A percentile compares a stretch with the other conserved stretches of the same genome.
Conservation (phyloP, 2,329 filamentous ascomycete genomes). For the Xylariaceae sp. region DNA sequence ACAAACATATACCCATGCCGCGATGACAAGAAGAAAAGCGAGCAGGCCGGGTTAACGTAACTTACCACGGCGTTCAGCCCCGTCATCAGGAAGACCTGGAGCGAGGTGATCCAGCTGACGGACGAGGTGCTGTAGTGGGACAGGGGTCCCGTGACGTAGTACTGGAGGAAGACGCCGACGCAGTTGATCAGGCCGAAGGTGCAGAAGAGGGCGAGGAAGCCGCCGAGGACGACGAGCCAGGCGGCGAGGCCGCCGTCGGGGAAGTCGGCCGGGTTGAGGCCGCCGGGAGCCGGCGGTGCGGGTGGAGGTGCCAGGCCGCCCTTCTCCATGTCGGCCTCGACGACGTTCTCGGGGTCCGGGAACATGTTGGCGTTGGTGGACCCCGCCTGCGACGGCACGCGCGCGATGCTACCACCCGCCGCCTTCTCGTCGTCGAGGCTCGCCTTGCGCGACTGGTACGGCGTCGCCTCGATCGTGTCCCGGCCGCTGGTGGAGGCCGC, state of each 20-base stretch:
- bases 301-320: constrained; percentile 13
- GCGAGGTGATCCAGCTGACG: constrained; percentile 60
- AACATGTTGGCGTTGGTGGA: constrained; percentile 24
- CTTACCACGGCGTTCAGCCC: constrained; percentile 50
- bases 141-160: constrained; percentile 55
- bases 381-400: constrained; percentile 32
- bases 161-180: constrained; percentile 59
- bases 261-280: constrained; percentile 52
- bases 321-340: constrained; percentile 39
- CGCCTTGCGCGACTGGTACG: constrained; percentile 15
- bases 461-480: constrained; percentile 9
- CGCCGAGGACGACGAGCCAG: constrained; percentile 58
- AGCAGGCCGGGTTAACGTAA: neutral
- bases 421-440: constrained; percentile 25
- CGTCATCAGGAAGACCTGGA: constrained; percentile 50
- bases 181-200: constrained; percentile 45
- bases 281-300: constrained; percentile 33
- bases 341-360: constrained; percentile 23
- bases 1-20: no score
- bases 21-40: neutral
- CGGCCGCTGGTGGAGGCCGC: constrained; percentile 21
- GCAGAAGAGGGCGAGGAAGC: constrained; percentile 44
- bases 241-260: constrained; percentile 62
- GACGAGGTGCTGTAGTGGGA: constrained; percentile 50
- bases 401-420: no score